Evolutionary conservation across 208 protist genomes (phyloP), one percentile per base, ranked within the genome.

Genomic region (Tritrichomonas musculus): DNA sequence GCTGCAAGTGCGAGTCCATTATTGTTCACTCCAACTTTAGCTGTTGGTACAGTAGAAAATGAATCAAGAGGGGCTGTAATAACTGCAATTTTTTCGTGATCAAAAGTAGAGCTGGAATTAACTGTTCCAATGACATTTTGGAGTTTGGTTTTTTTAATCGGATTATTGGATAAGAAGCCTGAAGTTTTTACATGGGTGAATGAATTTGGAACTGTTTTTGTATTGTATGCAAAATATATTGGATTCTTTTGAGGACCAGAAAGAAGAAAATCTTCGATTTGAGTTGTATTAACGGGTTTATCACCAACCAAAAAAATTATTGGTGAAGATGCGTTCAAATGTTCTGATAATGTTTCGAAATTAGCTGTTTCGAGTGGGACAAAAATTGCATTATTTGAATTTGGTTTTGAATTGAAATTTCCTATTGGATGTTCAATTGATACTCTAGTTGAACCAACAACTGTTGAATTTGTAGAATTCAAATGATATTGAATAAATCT

Each of bases 21-120:
- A 8, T 36, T 25, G 27, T 88, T 88, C 27, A 47, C 77, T 1
- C 77, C 77, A 88, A 88, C 57, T 30, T 53, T 53, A 11, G 77
- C 77, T 57, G 77, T 57, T 88, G 77, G 77, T 39, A 57, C 77
- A 60, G 47, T 49, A 33, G 77, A 88, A 17, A 88, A 88, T 13
- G 47, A 39, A 57, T 88, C 77, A n/a, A 88, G 41, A 39, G 77
- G 47, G 20, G 77, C 77, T 22, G 77, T 57, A 30, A 88, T 88
- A 20, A 88, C 11, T 39, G 77, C 77, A 30, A 88, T 88, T 57
- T 49, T 53, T 17, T 88, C 41, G 8, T 49, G 77, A 11, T 57
- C 77, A 30, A 60, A 88, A 57, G 77, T 57, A 22, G 27, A 33
- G 0, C 41, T 53, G 0, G 77, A 88, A 33, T 88, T 88, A 2